A percentile compares a stretch with the other conserved stretches of the same genome.
Evolutionary conservation across 78 protist species (phyloP).

Genomic region (Dictyostelium purpureum): DNA sequence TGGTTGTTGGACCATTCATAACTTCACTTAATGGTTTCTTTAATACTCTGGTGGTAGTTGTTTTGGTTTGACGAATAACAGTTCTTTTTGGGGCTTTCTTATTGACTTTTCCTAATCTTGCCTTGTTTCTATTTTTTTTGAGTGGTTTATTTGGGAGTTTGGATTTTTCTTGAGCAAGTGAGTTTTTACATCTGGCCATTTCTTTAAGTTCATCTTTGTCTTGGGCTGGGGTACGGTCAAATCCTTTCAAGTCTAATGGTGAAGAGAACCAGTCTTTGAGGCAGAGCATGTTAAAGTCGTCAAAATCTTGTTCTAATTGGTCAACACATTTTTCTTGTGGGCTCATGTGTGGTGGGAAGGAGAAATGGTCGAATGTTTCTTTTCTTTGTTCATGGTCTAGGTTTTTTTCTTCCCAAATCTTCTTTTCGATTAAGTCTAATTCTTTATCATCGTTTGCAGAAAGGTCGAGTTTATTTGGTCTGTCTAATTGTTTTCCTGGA

Average conservation of each 20-base stretch:
- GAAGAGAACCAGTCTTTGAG: conserved; percentile 7
- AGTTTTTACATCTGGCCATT: background rate
- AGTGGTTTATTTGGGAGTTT: background rate
- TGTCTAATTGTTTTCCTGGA: conserved; percentile 11
- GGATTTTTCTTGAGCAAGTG: background rate
- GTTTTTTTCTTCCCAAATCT: background rate
- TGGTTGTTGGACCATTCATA: background rate
- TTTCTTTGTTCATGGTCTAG: background rate
- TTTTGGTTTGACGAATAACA: background rate
- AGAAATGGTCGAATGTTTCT: background rate
- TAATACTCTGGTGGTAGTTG: background rate
- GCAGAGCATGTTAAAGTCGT: background rate
- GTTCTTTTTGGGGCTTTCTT: background rate
- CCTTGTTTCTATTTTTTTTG: background rate
- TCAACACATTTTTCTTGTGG: background rate
- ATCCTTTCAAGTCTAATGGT: background rate
- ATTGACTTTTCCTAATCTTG: background rate
- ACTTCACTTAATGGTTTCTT: background rate
- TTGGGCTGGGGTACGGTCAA: conserved; percentile 4
- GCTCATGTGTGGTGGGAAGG: background rate
- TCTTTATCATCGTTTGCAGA: background rate
- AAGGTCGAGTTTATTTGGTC: conserved; percentile 52
- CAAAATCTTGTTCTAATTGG: background rate
- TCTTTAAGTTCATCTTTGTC: background rate
- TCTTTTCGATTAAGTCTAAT: background rate